Base-by-base conservation (phyloP, 345 rosid genomes). In the Aquilaria malaccensis region DNA sequence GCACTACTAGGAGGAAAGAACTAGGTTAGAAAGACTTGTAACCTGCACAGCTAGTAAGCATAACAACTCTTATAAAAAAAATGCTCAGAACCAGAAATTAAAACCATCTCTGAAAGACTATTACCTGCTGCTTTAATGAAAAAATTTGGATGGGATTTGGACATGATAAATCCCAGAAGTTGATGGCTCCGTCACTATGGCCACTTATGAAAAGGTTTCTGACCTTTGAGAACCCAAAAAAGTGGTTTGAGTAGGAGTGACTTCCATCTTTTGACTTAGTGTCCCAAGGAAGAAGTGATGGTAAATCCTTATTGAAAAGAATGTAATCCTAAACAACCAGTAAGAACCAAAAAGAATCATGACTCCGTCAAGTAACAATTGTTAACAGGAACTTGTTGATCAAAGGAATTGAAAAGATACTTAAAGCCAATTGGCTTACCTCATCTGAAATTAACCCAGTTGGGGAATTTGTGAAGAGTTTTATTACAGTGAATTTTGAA, bases 161-260 rank as follows among this genome's bases (percentile, higher is more conserved):
- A 67, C 89, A 87, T 13, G 94, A 72, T 64, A 80, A 72, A 73
- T 93, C 96, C 98, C 97, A 93, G 58, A 93, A 82, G 61, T 89
- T 69, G 65, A 85, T 76, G 49, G 83, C 77, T 70, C 98, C 98
- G 74, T 89, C 87, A 60, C 81, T 76, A 60, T 89, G 98, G 45
- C 98, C 98, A 41, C 91, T 81, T 68, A 93, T 78, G 74, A 77
- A 85, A 71, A 93, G 70, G 72, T 93, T 82, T 67, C 79, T 85
- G 63, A 89, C 75, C 79, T 87, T 87, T 59, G 83, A 43, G 71
- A 89, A 85, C 55, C 96, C 96, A 59, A 70, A 76, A 68, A 88
- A 83, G 45, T 70, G 81, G 49, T 64, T 72, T 13, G 76, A 56
- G 60, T 66, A 70, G 2, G 72, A 61, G 58, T 72, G 72, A 33